Base-by-base conservation (phyloP, 371 early-diverging fungal genomes). In the Syncephalastrum monosporum region DNA sequence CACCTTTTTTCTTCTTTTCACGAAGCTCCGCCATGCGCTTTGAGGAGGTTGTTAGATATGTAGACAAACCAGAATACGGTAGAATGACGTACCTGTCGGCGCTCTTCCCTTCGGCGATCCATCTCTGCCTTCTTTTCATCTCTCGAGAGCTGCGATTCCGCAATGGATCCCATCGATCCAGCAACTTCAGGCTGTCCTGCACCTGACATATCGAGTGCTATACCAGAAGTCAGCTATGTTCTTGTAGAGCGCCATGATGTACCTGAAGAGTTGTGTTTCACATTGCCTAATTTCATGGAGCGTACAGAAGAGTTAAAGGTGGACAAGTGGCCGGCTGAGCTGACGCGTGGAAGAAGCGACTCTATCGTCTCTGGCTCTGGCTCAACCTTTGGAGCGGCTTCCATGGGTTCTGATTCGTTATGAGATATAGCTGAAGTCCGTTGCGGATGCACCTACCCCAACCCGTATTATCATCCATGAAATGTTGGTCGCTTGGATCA, bases 101-200 rank as follows among this genome's bases (percentile, higher is more conserved):
- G 65, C 53, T 84, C 81, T 63, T 87, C 88, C 56, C 84, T 68
- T 48, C 79, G 73, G 46, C 81, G 68, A 12, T 83, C 87, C 43
- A 81, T 58, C 47, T 83, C 85, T 0, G 79, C 79, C 55, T 69
- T 69, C 57, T 75, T 66, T 25, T 82, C 80, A 23, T 79, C 80
- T 61, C 82, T 82, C 24, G 72, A 56, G 8, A 63, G 65, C 44
- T 21, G 66, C 44, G 55, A 25, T 56, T 38, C 13, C 23, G 42
- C 42, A 14, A 50, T 45, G 25, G 23, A 13, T 38, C 47, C 43
- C n/a, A 46, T 23, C 5, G 55, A 38, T 29, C 33, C 25, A 48
- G 47, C 48, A 12, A 44, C 43, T n/a, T 52, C 27, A 15, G 29
- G 29, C 27, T 24, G 38, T 33, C 55, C 21, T 51, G 16, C 23